Percentiles rank a stretch among this genome's conserved stretches.
phyloP scores from a whole-genome alignment of 106 monocot genomes.

The Dendrobium catenatum region DNA sequence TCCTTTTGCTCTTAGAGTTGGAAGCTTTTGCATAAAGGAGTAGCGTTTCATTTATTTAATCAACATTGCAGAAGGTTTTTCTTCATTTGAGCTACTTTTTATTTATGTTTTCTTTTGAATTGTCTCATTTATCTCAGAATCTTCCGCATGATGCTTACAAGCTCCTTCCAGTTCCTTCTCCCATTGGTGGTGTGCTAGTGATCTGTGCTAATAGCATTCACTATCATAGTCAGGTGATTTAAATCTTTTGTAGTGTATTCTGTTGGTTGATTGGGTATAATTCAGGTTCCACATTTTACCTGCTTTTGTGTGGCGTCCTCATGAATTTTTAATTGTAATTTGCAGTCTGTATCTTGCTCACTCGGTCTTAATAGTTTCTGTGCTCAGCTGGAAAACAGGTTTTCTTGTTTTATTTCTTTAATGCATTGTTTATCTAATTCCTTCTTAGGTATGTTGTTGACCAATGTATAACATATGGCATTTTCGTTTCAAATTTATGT shows the following conservation, averaged over 20 bases:
- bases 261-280: background rate
- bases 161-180: conserved; percentile 89
- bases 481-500: background rate
- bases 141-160: conserved; percentile 96
- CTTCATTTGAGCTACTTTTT: background rate
- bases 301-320: background rate
- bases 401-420: conserved; percentile 3
- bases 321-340: conserved; percentile 3
- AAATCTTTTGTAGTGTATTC: conserved; percentile 5
- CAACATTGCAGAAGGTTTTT: background rate
- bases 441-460: background rate
- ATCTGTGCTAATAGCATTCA: conserved; percentile 86
- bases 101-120: background rate
- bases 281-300: background rate
- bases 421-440: background rate
- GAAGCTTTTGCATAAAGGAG: background rate
- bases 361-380: conserved; percentile 73
- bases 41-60: background rate
- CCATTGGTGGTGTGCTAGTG: conserved; percentile 90
- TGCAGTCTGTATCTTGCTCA: conserved; percentile 69
- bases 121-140: conserved; percentile 38
- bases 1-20: background rate
- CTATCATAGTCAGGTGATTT: conserved; percentile 89
- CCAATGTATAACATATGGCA: background rate
- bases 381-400: conserved; percentile 73